Percentiles rank a stretch among this genome's conserved stretches.
Evolutionary conservation across 148 eudicot species (phyloP).

Genomic region (Selenicereus undatus): DNA sequence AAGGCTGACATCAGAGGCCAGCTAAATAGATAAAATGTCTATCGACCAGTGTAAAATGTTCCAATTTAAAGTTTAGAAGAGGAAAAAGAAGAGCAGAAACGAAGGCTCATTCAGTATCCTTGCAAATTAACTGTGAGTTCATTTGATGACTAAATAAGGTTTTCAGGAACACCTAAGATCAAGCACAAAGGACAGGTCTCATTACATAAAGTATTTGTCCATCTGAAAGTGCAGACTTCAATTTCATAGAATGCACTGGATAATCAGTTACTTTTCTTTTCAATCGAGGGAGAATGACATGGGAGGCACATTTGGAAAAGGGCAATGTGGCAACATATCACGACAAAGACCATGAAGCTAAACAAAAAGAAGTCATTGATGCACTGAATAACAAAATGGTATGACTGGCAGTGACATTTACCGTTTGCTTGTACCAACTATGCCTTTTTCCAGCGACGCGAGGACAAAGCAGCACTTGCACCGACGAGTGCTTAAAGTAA

Average conservation of each 20-base stretch:
- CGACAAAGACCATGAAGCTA: neutral
- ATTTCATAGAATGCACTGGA: too few relatives aligned
- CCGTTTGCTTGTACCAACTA: constrained; percentile 88
- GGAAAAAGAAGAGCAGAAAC: neutral
- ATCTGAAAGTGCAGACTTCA: too few relatives aligned
- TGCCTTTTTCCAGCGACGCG: constrained; percentile 89
- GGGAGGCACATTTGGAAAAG: too few relatives aligned
- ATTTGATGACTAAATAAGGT: neutral
- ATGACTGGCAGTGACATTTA: constrained; percentile 24
- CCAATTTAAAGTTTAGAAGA: neutral
- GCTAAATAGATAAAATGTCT: neutral
- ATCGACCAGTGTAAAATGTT: neutral
- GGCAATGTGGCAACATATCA: neutral
- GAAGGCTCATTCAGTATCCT: neutral
- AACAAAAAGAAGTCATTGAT: neutral
- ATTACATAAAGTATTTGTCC: too few relatives aligned
- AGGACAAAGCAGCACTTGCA: constrained; percentile 85
- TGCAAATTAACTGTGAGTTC: neutral
- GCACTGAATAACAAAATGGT: neutral
- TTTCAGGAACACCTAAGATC: neutral
- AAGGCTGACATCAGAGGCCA: neutral
- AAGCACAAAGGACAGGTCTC: too few relatives aligned
- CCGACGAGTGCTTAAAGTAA: constrained; percentile 92
- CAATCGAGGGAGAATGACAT: too few relatives aligned
- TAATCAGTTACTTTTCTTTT: too few relatives aligned